Base-by-base conservation (phyloP, 495 filamentous ascomycete species). In the Tetracladium setigerum region DNA sequence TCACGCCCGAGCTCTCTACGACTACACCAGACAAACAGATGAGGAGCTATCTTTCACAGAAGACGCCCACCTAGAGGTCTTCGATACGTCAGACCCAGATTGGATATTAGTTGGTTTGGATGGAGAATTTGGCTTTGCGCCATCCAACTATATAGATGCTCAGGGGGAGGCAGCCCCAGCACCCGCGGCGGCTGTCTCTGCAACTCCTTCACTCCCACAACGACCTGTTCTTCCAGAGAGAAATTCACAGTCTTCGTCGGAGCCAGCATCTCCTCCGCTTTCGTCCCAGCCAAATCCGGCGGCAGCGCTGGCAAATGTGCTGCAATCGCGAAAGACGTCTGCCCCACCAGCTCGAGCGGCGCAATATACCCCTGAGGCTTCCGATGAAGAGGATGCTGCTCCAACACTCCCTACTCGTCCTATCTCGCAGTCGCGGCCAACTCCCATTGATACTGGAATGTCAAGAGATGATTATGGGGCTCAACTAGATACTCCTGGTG, bases 1-100 rank as follows among this genome's bases (percentile, higher is more conserved):
- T 41, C 69, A 81, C 48, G 91, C 89, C 16, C 87, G 84, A 66
- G 86, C 90, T 35, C 77, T 97, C 31, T 99, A 90, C 69, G 94
- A 97, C 62, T 99, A 99, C 66, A 87, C 85, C 31, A 77, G 89
- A 45, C 92, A 99, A 67, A 99, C 92, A 39, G 94, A 99, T 60
- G 92, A 97, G 64, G 92, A 99, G 68, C 73, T 99, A 19, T 95
- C 90, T 19, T 95, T 99, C 63, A 77, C 85, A 36, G 90, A 99
- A 72, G 89, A 95, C 65, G 81, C 86, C 19, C 65, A 78, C 42
- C 70, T 99, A 34, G 67, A 82, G 42, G 88, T 97, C 24, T 97
- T 86, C 61, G 92, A 99, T 59, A 83, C 73, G 11, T 83, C 87
- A 7, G 92, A 97, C 66, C 89, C 89, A 14, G 92, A 97, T 64